These are phyloP conservation scores for Boletus vinaceobasis DNA, from an alignment of 768 basidiomycete species.

Conservation along the genomic window DNA sequence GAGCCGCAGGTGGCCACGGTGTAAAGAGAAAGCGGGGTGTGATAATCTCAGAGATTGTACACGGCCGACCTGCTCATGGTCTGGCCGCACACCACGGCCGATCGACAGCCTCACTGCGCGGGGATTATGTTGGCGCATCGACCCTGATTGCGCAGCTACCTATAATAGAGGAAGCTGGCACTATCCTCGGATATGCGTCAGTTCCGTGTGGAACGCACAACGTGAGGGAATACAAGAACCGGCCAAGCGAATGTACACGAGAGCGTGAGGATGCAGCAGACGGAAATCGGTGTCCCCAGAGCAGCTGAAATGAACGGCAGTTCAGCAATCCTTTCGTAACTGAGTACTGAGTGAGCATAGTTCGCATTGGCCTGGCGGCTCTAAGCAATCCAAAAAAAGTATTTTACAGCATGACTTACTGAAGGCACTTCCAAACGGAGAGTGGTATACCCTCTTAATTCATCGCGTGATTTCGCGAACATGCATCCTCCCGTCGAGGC, in stretches of 20 bases:
- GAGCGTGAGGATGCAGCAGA: background rate
- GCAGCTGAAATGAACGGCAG: background rate
- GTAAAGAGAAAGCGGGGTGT: background rate
- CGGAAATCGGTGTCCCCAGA: background rate
- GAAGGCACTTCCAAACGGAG: background rate
- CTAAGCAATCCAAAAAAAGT: background rate
- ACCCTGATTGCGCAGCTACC: background rate
- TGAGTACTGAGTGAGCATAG: too few species aligned
- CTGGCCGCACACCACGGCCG: background rate
- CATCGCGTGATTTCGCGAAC: too few species aligned
- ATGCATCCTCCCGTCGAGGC: background rate
- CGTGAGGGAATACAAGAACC: background rate
- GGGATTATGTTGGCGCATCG: background rate
- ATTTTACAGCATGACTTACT: background rate
- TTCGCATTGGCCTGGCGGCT: background rate
- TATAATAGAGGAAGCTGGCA: background rate
- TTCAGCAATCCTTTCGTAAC: background rate
- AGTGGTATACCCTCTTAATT: background rate
- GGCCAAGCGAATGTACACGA: too few species aligned
- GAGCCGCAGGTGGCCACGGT: background rate
- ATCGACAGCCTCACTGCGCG: background rate
- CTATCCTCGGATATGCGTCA: background rate
- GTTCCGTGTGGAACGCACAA: background rate
- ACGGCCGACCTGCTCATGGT: background rate
- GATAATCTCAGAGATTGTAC: background rate